phyloP scores from a whole-genome alignment of 2,329 filamentous ascomycete genomes.

The Allantophomopsis cytisporea region DNA sequence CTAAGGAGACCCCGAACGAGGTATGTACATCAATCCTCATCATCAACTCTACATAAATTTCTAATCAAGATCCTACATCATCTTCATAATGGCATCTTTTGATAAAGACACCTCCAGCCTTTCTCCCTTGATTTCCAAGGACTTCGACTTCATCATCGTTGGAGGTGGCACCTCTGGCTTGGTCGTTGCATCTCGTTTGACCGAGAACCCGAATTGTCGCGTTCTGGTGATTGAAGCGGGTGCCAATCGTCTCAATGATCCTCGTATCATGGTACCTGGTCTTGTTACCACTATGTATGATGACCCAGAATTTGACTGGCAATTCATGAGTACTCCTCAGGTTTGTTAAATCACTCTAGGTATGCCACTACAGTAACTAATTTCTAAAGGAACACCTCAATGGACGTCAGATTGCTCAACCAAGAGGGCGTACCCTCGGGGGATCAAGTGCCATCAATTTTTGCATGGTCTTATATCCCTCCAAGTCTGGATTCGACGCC shows the following conservation, averaged over 20 bases:
- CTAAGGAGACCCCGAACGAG: too few relatives aligned
- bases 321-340: constrained; percentile 25
- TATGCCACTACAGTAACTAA: constrained; percentile 6
- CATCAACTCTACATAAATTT: too few relatives aligned
- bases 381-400: constrained; percentile 27
- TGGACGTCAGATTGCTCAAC: constrained; percentile 30
- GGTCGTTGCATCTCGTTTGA: constrained; percentile 37
- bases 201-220: constrained; percentile 27
- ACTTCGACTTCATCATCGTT: constrained; percentile 8
- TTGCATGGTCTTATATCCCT: constrained; percentile 35
- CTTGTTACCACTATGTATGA: constrained; percentile 35
- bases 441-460: constrained; percentile 40
- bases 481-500: constrained; percentile 32
- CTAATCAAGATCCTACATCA: too few relatives aligned
- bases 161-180: constrained; percentile 44
- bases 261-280: constrained; percentile 35
- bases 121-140: too few relatives aligned
- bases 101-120: too few relatives aligned
- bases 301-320: constrained; percentile 34
- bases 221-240: constrained; percentile 52
- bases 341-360: too few relatives aligned
- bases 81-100: too few relatives aligned
- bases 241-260: constrained; percentile 27
- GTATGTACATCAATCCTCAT: too few relatives aligned
- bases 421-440: constrained; percentile 34